These are phyloP conservation scores for Plantago lanceolata DNA, from an alignment of 305 asterid genomes.

Conservation along the genomic window DNA sequence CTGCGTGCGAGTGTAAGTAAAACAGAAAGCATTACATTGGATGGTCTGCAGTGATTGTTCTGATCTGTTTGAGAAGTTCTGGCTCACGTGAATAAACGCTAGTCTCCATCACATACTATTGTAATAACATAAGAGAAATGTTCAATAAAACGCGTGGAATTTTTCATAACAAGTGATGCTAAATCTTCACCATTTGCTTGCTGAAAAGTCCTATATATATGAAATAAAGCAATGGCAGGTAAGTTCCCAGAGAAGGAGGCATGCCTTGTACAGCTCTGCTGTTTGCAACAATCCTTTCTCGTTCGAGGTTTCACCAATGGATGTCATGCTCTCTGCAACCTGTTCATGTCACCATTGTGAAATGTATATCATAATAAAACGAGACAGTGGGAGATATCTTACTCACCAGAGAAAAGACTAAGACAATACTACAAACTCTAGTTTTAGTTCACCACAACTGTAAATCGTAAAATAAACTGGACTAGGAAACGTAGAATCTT, in stretches of 20 bases:
- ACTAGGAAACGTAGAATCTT: too few species aligned
- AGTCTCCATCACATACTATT: constrained; percentile 35
- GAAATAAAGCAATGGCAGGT: not conserved
- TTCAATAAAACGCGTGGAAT: not conserved
- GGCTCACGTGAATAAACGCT: constrained; percentile 40
- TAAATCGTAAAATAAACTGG: too few species aligned
- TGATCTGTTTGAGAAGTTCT: constrained; percentile 40
- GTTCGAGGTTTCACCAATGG: not conserved
- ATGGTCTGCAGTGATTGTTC: constrained; percentile 30
- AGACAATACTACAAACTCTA: too few species aligned
- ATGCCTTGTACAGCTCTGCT: constrained; percentile 28
- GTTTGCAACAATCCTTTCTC: constrained; percentile 31
- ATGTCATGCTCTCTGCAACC: not conserved
- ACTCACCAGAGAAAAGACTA: too few species aligned
- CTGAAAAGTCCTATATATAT: too few species aligned
- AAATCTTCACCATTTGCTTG: not conserved
- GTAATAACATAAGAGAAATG: not conserved
- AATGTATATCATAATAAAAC: too few species aligned
- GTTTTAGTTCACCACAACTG: too few species aligned
- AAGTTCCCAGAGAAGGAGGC: not conserved
- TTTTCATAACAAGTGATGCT: not conserved
- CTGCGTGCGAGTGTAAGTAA: not conserved
- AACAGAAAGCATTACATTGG: not conserved
- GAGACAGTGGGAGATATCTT: too few species aligned
- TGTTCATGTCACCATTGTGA: constrained; percentile 15